Percentiles rank a stretch among this genome's conserved stretches.
These are phyloP conservation scores for Pythium pyrilobum DNA, from an alignment of 352 stramenopile species.

Conservation along the genomic window DNA sequence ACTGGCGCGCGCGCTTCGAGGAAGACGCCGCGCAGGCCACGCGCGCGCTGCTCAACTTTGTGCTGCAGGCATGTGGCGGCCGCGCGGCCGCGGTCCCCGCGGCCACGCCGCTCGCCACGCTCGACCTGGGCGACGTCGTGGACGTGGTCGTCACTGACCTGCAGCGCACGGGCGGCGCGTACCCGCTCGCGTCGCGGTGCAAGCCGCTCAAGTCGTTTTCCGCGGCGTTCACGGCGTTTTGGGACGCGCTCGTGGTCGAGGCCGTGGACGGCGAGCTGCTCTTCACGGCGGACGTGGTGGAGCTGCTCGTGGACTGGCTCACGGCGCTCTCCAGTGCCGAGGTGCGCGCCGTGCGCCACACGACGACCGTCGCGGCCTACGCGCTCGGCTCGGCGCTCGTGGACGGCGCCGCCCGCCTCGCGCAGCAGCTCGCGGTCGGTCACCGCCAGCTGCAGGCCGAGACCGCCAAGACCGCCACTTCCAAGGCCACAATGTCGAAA, in stretches of 20 bases:
- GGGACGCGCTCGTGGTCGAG: constrained; percentile 69
- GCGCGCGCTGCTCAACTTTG: constrained; percentile 74
- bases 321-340: constrained; percentile 81
- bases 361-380: constrained; percentile 62
- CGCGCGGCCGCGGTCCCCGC: too few species aligned
- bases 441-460: constrained; percentile 70
- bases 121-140: constrained; percentile 74
- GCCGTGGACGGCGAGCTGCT: constrained; percentile 79
- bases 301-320: constrained; percentile 75
- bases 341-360: constrained; percentile 78
- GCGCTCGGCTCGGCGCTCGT: constrained; percentile 64
- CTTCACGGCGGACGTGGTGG: constrained; percentile 58
- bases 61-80: constrained; percentile 69
- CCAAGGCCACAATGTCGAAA: constrained; percentile 26
- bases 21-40: constrained; percentile 41
- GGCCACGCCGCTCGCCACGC: constrained; percentile 45
- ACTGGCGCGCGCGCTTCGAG: constrained; percentile 76
- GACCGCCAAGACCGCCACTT: constrained; percentile 7
- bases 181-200: constrained; percentile 55
- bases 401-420: constrained; percentile 38
- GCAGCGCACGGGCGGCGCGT: constrained; percentile 48
- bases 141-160: too few species aligned
- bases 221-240: constrained; percentile 66
- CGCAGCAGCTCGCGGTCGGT: constrained; percentile 58
- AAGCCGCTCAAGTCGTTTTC: constrained; percentile 66